A percentile compares a stretch with the other conserved stretches of the same genome.
phyloP scores from a whole-genome alignment of 2,329 filamentous ascomycete species.

The Aspergillus fijiensis region DNA sequence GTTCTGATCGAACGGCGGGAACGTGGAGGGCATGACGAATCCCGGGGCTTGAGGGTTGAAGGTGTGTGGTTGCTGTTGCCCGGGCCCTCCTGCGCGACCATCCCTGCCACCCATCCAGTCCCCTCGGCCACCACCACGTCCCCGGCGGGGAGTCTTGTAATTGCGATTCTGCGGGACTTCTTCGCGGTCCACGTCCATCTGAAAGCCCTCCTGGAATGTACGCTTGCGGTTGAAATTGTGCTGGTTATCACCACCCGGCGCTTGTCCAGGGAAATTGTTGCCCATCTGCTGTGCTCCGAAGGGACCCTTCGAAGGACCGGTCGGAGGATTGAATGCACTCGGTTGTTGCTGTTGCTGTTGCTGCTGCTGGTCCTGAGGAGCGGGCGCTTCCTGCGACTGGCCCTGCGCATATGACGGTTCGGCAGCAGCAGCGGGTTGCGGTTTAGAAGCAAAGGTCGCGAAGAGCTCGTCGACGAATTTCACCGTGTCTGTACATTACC shows the following conservation, averaged over 20 bases:
- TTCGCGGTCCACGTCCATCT: slow-evolving; percentile 45
- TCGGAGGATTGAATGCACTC: slow-evolving; percentile 23
- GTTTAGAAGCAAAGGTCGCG: slow-evolving; percentile 49
- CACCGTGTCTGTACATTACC: slow-evolving; percentile 44
- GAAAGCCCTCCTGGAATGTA: slow-evolving; percentile 51
- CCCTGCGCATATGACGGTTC: slow-evolving; percentile 24
- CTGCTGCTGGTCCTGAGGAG: not conserved
- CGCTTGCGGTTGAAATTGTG: slow-evolving; percentile 50
- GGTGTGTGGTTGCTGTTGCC: slow-evolving; percentile 11
- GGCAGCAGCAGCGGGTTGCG: slow-evolving; percentile 23
- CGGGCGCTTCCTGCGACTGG: slow-evolving; percentile 22
- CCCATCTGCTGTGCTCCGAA: slow-evolving; percentile 21
- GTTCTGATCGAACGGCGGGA: slow-evolving; percentile 55
- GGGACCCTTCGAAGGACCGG: slow-evolving; percentile 21
- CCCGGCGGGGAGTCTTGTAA: slow-evolving; percentile 47
- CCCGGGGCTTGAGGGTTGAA: slow-evolving; percentile 31
- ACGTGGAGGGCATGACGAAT: slow-evolving; percentile 45
- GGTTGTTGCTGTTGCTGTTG: slow-evolving; percentile 14
- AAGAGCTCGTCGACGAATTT: slow-evolving; percentile 59
- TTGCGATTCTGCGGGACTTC: slow-evolving; percentile 47
- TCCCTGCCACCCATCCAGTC: slow-evolving; percentile 37
- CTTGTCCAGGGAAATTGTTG: slow-evolving; percentile 15
- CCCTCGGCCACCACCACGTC: slow-evolving; percentile 45
- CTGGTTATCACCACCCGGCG: slow-evolving; percentile 24
- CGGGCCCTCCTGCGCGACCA: slow-evolving; percentile 23